Conservation (phyloP, 768 basidiomycete genomes). For the Tulasnella sp. region DNA sequence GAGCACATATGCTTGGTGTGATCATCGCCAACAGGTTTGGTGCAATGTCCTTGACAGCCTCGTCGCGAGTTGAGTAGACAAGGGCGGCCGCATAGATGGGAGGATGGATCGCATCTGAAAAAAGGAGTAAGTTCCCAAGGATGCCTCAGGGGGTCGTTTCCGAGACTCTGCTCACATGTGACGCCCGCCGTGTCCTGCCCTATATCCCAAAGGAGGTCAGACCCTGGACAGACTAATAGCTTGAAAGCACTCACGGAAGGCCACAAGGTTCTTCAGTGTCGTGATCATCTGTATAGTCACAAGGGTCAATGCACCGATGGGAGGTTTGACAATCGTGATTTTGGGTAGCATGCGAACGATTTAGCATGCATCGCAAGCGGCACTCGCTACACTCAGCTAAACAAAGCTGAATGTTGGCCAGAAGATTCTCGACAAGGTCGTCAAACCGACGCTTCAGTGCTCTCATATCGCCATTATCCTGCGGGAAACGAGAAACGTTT, state of each 20-base stretch:
- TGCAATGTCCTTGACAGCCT: constrained; percentile 43
- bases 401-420: constrained; percentile 38
- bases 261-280: not conserved
- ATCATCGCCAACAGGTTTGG: constrained; percentile 38
- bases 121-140: not conserved
- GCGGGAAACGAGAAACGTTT: constrained; percentile 39
- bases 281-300: constrained; percentile 34
- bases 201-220: constrained; percentile 17
- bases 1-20: constrained; percentile 44
- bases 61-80: constrained; percentile 37
- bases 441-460: constrained; percentile 30
- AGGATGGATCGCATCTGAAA: constrained; percentile 38
- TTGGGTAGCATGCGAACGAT: constrained; percentile 33
- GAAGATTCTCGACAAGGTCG: constrained; percentile 34
- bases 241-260: not conserved
- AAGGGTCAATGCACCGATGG: constrained; percentile 36
- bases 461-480: constrained; percentile 31
- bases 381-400: constrained; percentile 37
- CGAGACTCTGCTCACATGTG: constrained; percentile 36
- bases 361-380: constrained; percentile 37
- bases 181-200: constrained; percentile 45
- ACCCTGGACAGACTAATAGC: not conserved
- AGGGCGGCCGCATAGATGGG: constrained; percentile 42
- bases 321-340: constrained; percentile 40
- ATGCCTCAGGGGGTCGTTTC: no score